Evolutionary conservation across 495 filamentous ascomycete genomes (phyloP), one percentile per base, ranked within the genome.

Genomic region (Penicillium pulvis): DNA sequence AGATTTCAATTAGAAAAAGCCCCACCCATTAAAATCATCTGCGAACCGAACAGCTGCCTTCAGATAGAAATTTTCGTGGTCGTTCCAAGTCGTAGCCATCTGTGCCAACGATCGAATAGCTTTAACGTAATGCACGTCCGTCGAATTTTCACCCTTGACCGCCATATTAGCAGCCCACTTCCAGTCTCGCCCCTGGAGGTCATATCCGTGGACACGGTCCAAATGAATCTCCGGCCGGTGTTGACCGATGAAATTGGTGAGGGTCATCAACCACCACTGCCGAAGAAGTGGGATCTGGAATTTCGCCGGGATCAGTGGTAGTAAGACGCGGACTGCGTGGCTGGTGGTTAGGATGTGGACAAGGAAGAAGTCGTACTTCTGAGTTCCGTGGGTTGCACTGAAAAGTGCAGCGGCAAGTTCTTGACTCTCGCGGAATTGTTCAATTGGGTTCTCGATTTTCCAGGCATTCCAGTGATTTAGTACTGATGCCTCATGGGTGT

Each of bases 381-480:
- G 53, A 17, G 65, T 45, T 1, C 76, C 66, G 52, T 84, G 79
- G 6, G 85, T 85, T 1, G 83, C 85, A 4, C 90, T 80, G 0
- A 98, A 74, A 3, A 97, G 65, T 0, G 87, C 86, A 0, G 85
- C 83, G 3, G 91, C 91, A 3, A 88, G 84, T 64, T 88, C 80
- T 66, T 96, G 91, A 6, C 85, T 90, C 42, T 90, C 83, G 52
- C 86, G 79, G 71, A 97, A 95, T 63, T 89, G 87, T 51, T 84
- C 79, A 33, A 76, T 73, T 0, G 88, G 86, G 51, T 90, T 67
- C 7, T 78, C 76, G 43, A 93, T 78, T 19, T 80, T 79, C 90
- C 91, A 93, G 14, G 89, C 85, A 60, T 95, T 93, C 90, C 90
- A 97, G 75, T 96, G 89, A 50, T 92, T 85, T 36, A 96, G 71